Conservation (phyloP, 768 basidiomycete genomes). For the Rhizopogon roseolus region DNA sequence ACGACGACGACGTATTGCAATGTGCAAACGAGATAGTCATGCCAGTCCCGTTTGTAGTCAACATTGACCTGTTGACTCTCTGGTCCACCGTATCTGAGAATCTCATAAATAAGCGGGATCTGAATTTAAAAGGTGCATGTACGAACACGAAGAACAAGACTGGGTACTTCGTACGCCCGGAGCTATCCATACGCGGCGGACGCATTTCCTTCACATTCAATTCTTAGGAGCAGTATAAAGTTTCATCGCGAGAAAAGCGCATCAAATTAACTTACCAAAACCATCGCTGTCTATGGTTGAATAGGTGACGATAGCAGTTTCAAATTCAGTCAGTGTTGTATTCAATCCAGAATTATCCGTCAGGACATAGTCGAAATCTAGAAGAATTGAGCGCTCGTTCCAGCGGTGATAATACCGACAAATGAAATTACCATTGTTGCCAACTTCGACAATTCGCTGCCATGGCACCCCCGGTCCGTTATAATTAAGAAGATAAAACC, state of each 20-base stretch:
- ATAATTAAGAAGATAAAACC: constrained; percentile 80
- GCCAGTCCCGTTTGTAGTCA: constrained; percentile 73
- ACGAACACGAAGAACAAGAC: constrained; percentile 83
- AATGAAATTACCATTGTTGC: constrained; percentile 35
- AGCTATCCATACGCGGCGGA: constrained; percentile 89
- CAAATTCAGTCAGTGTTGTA: constrained; percentile 60
- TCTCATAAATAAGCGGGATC: not conserved
- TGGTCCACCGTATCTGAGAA: constrained; percentile 83
- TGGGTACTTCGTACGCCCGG: constrained; percentile 94
- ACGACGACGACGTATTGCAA: constrained; percentile 81
- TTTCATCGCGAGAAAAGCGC: constrained; percentile 11
- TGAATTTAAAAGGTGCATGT: not conserved
- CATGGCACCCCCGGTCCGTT: constrained; percentile 80
- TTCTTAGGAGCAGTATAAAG: constrained; percentile 41
- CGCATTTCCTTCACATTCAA: constrained; percentile 89
- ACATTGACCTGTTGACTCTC: constrained; percentile 73
- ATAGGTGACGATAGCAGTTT: constrained; percentile 63
- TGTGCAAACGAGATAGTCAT: constrained; percentile 77
- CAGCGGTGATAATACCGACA: not conserved
- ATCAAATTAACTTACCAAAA: constrained; percentile 47
- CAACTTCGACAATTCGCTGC: constrained; percentile 71
- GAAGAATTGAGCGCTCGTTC: constrained; percentile 1
- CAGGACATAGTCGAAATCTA: constrained; percentile 62
- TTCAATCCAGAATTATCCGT: constrained; percentile 67
- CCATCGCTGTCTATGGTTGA: constrained; percentile 78